Percentiles rank a stretch among this genome's conserved stretches.
Evolutionary conservation across 2,329 filamentous ascomycete genomes (phyloP).

Genomic region (Pseudopyrenochaeta lycopersici): DNA sequence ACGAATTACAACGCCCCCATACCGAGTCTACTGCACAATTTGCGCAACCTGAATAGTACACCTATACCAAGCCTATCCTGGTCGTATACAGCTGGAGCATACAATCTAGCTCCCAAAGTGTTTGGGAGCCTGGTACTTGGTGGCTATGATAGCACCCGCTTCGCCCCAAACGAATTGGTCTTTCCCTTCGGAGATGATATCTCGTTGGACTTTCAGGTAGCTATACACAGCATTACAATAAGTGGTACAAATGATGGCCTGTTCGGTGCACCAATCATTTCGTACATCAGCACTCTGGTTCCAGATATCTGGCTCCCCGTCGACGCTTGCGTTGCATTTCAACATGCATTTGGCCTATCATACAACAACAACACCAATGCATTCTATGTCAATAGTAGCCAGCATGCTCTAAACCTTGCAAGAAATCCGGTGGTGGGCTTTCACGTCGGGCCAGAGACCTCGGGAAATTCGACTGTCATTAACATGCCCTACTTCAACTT

Average conservation of each 20-base stretch:
- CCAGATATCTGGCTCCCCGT: slow-evolving; percentile 53
- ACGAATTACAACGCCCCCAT: slow-evolving; percentile 44
- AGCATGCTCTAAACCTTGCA: slow-evolving; percentile 38
- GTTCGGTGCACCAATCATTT: slow-evolving; percentile 29
- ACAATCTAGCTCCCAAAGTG: slow-evolving; percentile 34
- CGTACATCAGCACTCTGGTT: slow-evolving; percentile 49
- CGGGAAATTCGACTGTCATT: slow-evolving; percentile 39
- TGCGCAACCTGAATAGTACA: slow-evolving; percentile 32
- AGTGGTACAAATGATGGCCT: slow-evolving; percentile 29
- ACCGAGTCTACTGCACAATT: slow-evolving; percentile 38
- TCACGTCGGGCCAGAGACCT: slow-evolving; percentile 35
- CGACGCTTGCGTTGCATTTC: slow-evolving; percentile 45
- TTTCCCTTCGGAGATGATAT: slow-evolving; percentile 38
- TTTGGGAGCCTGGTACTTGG: slow-evolving; percentile 49
- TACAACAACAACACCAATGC: slow-evolving; percentile 46
- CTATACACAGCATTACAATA: slow-evolving; percentile 32
- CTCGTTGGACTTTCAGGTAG: slow-evolving; percentile 35
- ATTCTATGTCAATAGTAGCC: slow-evolving; percentile 50
- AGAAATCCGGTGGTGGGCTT: slow-evolving; percentile 47
- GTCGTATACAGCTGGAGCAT: slow-evolving; percentile 54
- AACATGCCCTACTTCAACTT: slow-evolving; percentile 51
- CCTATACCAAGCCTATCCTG: slow-evolving; percentile 49
- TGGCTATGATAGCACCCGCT: slow-evolving; percentile 49
- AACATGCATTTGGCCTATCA: slow-evolving; percentile 47
- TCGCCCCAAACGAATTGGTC: slow-evolving; percentile 33